Evolutionary conservation across 1,284 basidiomycete species (phyloP), one percentile per base, ranked within the genome.

Genomic region (Takashimella koratensis): DNA sequence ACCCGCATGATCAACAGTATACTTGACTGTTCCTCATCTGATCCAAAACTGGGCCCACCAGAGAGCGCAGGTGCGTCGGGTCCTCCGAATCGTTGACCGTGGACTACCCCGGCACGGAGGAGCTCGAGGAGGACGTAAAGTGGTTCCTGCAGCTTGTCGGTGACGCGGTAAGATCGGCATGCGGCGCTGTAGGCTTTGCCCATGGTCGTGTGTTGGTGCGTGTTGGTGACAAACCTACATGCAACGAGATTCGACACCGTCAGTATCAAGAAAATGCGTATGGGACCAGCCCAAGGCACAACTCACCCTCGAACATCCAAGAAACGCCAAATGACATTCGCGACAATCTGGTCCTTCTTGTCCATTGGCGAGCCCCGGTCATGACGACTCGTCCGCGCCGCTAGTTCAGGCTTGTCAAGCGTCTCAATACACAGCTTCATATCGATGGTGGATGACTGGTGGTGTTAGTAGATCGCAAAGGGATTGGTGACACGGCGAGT

Each of bases 131-230:
- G 87, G 71, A 95, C 77, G 75, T 95, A 95, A 3, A 98, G 79
- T 4, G 96, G 84, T 76, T 98, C 96, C 75, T 98, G 95, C 79
- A 98, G 93, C 77, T 96, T 97, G 80, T 99, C 95, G 74, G 95
- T 97, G 61, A 98, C 79, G 43, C 88, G 84, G 3, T 88, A 83
- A 25, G 80, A 79, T 61, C 84, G 82, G 66, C 94, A 80, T 2
- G 91, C 90, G 26, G 82, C 82, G 71, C 89, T 84, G 82, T 97
- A 88, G 2, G 95, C 94, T 52, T 91, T 85, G 47, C 93, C 95
- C 65, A 97, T 79, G 24, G 87, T 81, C 2, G 91, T 90, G 70
- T 97, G 95, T 41, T 83, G 86, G 76, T 98, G 95, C 13, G 86
- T 76, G 12, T 78, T 83, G 71, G 88, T 90, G 67, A 98, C 81